These are phyloP conservation scores for Afroboletus lepidellus DNA, from an alignment of 1,284 basidiomycete species.

Conservation along the genomic window DNA sequence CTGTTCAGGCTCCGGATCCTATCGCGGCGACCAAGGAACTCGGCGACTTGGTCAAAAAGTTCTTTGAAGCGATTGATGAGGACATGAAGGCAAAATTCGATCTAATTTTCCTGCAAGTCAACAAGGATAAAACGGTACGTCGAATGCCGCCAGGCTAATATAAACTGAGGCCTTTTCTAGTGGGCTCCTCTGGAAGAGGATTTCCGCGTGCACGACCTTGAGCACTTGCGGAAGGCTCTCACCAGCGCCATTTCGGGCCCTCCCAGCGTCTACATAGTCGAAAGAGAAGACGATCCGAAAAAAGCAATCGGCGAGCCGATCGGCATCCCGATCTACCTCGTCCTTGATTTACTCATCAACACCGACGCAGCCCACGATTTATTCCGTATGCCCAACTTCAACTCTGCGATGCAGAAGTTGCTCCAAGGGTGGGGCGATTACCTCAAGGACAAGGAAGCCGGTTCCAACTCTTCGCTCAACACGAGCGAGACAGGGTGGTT, in stretches of 20 bases:
- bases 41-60: neutral
- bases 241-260: neutral
- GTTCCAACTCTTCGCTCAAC: neutral
- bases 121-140: neutral
- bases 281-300: neutral
- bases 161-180: neutral
- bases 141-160: neutral
- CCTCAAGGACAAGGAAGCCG: neutral
- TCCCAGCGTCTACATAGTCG: neutral
- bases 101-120: neutral
- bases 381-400: neutral
- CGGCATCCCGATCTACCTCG: neutral
- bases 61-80: neutral
- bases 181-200: neutral
- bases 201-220: neutral
- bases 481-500: neutral
- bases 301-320: neutral
- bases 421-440: neutral
- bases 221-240: neutral
- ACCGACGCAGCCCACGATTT: neutral
- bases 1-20: neutral
- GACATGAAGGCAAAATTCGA: neutral
- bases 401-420: neutral
- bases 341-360: constrained; percentile 1
- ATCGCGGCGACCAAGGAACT: neutral